These are phyloP conservation scores for Hepatocystis sp. DNA, from an alignment of 169 alveolate genomes.

Conservation along the genomic window DNA sequence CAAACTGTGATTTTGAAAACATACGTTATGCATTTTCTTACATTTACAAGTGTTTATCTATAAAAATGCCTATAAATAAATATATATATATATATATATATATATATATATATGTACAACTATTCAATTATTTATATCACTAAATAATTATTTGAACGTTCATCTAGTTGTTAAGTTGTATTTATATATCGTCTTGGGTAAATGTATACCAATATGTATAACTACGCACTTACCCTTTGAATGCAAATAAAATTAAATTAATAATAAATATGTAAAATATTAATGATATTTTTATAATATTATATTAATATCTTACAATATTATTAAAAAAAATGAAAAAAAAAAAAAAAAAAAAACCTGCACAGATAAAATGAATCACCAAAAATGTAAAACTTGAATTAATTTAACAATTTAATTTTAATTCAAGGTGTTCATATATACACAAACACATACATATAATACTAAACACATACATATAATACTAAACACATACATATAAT, in stretches of 20 bases:
- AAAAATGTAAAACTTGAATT: constrained; percentile 19
- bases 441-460: background rate
- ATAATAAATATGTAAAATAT: constrained; percentile 2
- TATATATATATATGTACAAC: constrained; percentile 3
- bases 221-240: too few relatives aligned
- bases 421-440: background rate
- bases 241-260: background rate
- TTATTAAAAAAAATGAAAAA: too few relatives aligned
- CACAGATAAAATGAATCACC: constrained; percentile 8
- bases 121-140: background rate
- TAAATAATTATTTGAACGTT: background rate
- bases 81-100: constrained; percentile 8
- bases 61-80: background rate
- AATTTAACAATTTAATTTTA: constrained; percentile 35
- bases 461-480: too few relatives aligned
- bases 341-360: constrained; percentile 5
- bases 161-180: background rate
- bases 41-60: constrained; percentile 22
- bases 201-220: background rate
- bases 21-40: constrained; percentile 60
- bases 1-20: constrained; percentile 34
- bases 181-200: background rate
- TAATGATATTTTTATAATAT: background rate
- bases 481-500: too few relatives aligned
- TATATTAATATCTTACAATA: constrained; percentile 26